Conservation (phyloP, 345 rosid genomes). For the Eucalyptus tenuipes region DNA sequence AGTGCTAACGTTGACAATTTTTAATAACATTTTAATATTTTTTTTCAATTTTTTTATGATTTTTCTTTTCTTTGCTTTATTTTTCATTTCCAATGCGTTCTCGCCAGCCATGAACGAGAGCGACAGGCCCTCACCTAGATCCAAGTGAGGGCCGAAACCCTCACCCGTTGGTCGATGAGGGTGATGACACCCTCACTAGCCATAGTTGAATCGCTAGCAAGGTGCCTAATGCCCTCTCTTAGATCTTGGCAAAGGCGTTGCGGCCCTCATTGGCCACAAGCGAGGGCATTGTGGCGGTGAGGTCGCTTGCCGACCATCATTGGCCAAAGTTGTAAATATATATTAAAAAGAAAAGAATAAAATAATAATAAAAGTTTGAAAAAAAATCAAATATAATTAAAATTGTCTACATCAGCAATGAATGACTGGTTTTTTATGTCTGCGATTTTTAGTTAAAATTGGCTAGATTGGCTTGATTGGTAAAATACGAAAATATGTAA, state of each 20-base stretch:
- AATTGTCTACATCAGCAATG: too few species aligned
- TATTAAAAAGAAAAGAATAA: too few species aligned
- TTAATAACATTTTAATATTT: too few species aligned
- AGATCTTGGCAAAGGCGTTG: not conserved
- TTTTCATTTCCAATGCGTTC: not conserved
- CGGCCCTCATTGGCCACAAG: not conserved
- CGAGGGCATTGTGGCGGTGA: not conserved
- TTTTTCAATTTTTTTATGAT: too few species aligned
- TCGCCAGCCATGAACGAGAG: rapidly evolving
- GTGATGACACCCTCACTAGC: not conserved
- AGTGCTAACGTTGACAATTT: rapidly evolving
- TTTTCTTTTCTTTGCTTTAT: too few species aligned
- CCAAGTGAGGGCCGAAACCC: not conserved
- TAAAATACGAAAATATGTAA: too few species aligned
- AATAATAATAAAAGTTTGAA: too few species aligned
- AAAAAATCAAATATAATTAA: too few species aligned
- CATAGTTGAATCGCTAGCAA: not conserved
- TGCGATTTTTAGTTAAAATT: too few species aligned
- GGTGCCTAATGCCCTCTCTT: not conserved
- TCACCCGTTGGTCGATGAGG: rapidly evolving
- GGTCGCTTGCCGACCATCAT: not conserved
- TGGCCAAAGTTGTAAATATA: not conserved
- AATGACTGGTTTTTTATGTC: rapidly evolving
- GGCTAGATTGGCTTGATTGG: not conserved
- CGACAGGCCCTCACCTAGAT: not conserved